Conservation (phyloP, 1,284 basidiomycete species). For the Hemileccinum hortonii region DNA sequence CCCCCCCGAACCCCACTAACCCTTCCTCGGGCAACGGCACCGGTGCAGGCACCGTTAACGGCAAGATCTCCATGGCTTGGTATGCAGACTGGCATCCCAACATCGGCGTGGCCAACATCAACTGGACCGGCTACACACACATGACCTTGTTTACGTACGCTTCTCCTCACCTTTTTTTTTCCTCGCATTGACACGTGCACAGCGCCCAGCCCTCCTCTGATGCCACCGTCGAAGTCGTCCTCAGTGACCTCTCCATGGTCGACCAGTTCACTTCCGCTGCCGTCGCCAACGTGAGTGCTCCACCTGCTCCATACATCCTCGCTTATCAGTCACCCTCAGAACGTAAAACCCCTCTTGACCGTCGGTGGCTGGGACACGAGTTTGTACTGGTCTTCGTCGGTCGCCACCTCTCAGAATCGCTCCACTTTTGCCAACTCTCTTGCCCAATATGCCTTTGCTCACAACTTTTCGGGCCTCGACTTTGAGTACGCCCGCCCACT, state of each 20-base stretch:
- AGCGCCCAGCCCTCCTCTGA: slow-evolving; percentile 51
- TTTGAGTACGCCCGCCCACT: slow-evolving; percentile 60
- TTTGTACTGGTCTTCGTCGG: slow-evolving; percentile 72
- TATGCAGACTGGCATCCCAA: slow-evolving; percentile 60
- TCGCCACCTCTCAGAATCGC: slow-evolving; percentile 60
- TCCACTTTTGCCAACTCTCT: slow-evolving; percentile 69
- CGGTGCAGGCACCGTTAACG: slow-evolving; percentile 26
- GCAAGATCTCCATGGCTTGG: slow-evolving; percentile 53
- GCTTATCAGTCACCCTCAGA: slow-evolving; percentile 28
- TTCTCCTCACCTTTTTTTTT: neutral
- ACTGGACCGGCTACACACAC: slow-evolving; percentile 63
- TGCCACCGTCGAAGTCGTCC: slow-evolving; percentile 38
- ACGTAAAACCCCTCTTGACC: slow-evolving; percentile 73
- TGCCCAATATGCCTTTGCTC: slow-evolving; percentile 56
- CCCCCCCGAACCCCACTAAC: neutral
- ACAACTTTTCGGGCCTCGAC: slow-evolving; percentile 80
- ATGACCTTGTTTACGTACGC: slow-evolving; percentile 64
- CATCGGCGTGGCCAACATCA: slow-evolving; percentile 48
- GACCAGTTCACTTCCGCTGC: slow-evolving; percentile 49
- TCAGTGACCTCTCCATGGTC: slow-evolving; percentile 22
- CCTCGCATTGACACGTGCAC: neutral
- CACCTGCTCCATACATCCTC: neutral
- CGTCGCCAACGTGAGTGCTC: slow-evolving; percentile 48
- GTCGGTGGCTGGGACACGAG: slow-evolving; percentile 90
- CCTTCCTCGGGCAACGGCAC: slow-evolving; percentile 18